Evolutionary conservation across 2,329 filamentous ascomycete genomes (phyloP), one percentile per base, ranked within the genome.

Genomic region (Aspergillus sp.): DNA sequence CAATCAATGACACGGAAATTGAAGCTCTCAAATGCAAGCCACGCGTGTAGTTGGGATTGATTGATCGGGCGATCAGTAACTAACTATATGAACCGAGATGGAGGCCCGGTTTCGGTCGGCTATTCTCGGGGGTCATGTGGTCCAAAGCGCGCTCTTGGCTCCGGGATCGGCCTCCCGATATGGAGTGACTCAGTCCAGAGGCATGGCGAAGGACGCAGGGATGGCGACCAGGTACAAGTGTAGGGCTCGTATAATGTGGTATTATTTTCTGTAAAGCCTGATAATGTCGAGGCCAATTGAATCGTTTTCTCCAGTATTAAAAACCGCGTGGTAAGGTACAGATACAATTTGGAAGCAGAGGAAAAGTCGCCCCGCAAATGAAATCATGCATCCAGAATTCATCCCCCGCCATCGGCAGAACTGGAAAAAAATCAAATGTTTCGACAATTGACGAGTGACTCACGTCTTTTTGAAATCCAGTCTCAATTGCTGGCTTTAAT

Each of bases 381-480:
- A 50, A 27, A 43, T 56, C 44, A 50, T 49, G 51, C 40, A 17
- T 21, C 21, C 43, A 45, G 37, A 43, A 9, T 14, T n/a, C 35
- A 14, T 15, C n/a, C 40, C 56, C 51, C 56, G 56, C 56, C 47
- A 37, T 57, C 55, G 56, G 56, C 56, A 19, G 25, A 9, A 6
- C 56, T 46, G 41, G 17, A 46, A 46, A 46, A 50, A 50, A 58
- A 58, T 39, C 14, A 35, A 51, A 19, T 41, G 23, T 25, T 46
- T 25, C 25, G 21, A 53, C 25, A 8, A 49, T 35, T 49, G 45
- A 58, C 56, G 21, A 58, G 56, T 58, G 56, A 58, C 56, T 58
- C 56, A 58, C 51, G 40, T 11, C 33, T 49, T 23, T 58, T 58
- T 55, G 47, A 51, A 58, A 58, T 55, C 35, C 23, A 56, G 35